Evolutionary conservation across 805 yeast genomes (phyloP), one percentile per base, ranked within the genome.

Genomic region (Saccharomycopsis javanensis): DNA sequence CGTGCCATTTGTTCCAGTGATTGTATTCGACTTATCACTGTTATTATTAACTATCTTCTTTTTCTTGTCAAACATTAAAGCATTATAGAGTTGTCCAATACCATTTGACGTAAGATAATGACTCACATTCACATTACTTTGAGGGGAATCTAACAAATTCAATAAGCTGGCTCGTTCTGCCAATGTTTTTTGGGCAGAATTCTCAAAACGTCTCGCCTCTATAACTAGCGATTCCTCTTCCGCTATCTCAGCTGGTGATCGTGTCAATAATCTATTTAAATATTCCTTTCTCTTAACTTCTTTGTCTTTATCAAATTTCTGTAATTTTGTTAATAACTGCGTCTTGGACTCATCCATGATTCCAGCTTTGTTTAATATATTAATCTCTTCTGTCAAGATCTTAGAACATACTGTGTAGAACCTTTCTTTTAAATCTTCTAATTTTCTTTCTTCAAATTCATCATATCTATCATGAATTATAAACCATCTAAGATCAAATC

Each of bases 161-260:
- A 94, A 72, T 35, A 94, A 69, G 53, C 86, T 83, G 2, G 88
- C 84, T 62, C 99, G 78, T 68, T 94, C 99, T 52, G 77, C 72
- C 55, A 90, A 76, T 76, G 92, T 86, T 68, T 88, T 86, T 72
- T 89, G 91, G 0, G 97, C 96, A 1, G 96, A 88, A 57, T 89
- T 79, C 67, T 94, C 98, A 61, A 94, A 88, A 62, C 92, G 83
- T 53, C 96, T 80, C 2, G 97, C 95, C 68, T 94, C 99, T 31
- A 92, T 83, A 10, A 94, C 88, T 53, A 94, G 74, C 0, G 96
- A 89, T 68, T 94, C 98, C 67, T 94, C 99, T 72, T 94, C 99
- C 0, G 98, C 98, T 50, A 94, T 88, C 68, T 94, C 99, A 0
- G 97, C 96, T 0, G 99, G 97, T 2, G 92, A 82, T 63, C 99